Percentiles rank a stretch among this genome's conserved stretches.
phyloP scores from a whole-genome alignment of 441 rosid genomes.

The Aquilaria agallochum region DNA sequence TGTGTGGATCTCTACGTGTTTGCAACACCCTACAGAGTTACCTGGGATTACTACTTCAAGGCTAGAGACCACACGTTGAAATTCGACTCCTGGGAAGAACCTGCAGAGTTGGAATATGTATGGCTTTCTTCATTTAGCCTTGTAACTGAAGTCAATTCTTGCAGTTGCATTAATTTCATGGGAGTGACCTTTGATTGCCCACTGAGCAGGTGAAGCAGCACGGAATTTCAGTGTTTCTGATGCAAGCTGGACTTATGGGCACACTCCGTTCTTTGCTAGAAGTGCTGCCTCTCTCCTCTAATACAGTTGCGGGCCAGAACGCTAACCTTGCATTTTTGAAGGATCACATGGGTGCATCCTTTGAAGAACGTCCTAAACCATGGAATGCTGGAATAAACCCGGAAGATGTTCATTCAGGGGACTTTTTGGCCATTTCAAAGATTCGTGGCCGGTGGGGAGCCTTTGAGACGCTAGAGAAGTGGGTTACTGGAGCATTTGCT shows the following conservation, averaged over 20 bases:
- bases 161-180: slow-evolving; percentile 1
- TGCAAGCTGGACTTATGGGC: slow-evolving; percentile 87
- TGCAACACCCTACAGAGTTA: slow-evolving; percentile 85
- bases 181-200: slow-evolving; percentile 4
- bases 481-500: slow-evolving; percentile 95
- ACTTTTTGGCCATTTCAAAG: slow-evolving; percentile 81
- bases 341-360: slow-evolving; percentile 81
- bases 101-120: slow-evolving; percentile 79
- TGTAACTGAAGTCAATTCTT: slow-evolving; percentile 1
- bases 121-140: slow-evolving; percentile 4
- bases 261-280: slow-evolving; percentile 64
- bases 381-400: slow-evolving; percentile 53
- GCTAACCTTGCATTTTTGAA: slow-evolving; percentile 67
- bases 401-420: slow-evolving; percentile 69
- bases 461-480: slow-evolving; percentile 86
- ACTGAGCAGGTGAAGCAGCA: slow-evolving; percentile 69
- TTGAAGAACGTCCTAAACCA: slow-evolving; percentile 67
- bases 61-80: slow-evolving; percentile 66
- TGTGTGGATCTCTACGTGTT: slow-evolving; percentile 90
- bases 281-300: slow-evolving; percentile 73
- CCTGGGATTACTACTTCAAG: slow-evolving; percentile 85
- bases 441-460: slow-evolving; percentile 94
- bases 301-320: slow-evolving; percentile 69
- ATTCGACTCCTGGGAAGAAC: slow-evolving; percentile 80
- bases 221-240: slow-evolving; percentile 79